phyloP scores from a whole-genome alignment of 768 basidiomycete genomes.

The Serendipita sp. region DNA sequence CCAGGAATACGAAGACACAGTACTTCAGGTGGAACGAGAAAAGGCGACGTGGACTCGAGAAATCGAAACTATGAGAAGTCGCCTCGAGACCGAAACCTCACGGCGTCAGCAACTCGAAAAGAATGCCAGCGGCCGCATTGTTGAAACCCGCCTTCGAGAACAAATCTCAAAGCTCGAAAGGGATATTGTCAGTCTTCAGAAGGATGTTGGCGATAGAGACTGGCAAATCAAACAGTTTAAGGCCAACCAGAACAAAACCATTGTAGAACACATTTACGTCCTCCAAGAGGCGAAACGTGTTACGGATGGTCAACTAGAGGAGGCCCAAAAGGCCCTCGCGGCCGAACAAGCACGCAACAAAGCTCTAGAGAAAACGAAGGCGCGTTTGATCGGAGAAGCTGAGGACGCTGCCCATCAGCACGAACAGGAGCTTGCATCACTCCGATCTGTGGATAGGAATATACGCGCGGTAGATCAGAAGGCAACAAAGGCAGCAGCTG shows the following conservation, averaged over 20 bases:
- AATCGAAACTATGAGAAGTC: constrained; percentile 49
- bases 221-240: constrained; percentile 77
- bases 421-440: constrained; percentile 47
- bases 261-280: constrained; percentile 94
- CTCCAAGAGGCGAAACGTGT: constrained; percentile 89
- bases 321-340: constrained; percentile 62
- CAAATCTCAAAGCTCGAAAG: constrained; percentile 54
- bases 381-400: constrained; percentile 54
- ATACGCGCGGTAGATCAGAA: constrained; percentile 44
- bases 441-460: constrained; percentile 54
- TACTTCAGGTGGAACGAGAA: constrained; percentile 70
- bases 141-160: constrained; percentile 54
- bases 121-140: constrained; percentile 38
- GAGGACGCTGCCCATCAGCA: constrained; percentile 68
- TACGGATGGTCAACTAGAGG: constrained; percentile 77
- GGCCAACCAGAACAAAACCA: constrained; percentile 88
- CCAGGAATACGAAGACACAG: constrained; percentile 74
- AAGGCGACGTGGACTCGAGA: constrained; percentile 58
- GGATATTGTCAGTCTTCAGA: constrained; percentile 65
- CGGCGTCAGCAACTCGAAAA: constrained; percentile 68
- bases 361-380: constrained; percentile 71
- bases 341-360: constrained; percentile 60
- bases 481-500: constrained; percentile 35
- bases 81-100: constrained; percentile 54
- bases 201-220: constrained; percentile 64